A percentile compares a stretch with the other conserved stretches of the same genome.
phyloP scores from a whole-genome alignment of 768 basidiomycete genomes.

The Rhizopogon rudus region DNA sequence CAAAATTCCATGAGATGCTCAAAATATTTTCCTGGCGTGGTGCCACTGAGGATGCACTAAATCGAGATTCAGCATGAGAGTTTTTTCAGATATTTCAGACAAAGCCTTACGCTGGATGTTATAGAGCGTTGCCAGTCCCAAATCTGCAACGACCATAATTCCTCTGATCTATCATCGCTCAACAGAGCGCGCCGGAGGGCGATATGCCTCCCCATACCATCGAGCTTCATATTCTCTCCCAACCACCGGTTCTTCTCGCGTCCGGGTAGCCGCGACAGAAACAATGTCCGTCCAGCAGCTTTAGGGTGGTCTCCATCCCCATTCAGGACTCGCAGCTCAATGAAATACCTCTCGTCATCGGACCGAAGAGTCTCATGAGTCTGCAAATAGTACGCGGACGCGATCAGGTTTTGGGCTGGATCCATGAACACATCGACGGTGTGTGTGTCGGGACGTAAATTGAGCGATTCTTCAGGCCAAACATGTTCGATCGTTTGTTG shows the following conservation, averaged over 20 bases:
- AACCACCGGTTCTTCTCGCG: background rate
- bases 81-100: background rate
- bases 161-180: background rate
- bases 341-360: background rate
- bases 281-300: background rate
- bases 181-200: background rate
- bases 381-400: background rate
- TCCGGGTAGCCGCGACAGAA: background rate
- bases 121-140: conserved; percentile 3
- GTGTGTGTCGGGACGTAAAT: no score
- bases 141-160: background rate
- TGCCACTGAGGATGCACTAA: background rate
- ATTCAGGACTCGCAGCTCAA: background rate
- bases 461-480: no score
- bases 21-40: background rate
- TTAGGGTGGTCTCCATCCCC: background rate
- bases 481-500: no score
- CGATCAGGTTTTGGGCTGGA: background rate
- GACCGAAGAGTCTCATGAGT: no score
- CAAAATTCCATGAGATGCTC: background rate
- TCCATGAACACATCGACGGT: background rate
- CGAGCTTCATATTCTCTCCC: background rate
- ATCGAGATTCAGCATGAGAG: background rate
- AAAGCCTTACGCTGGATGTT: background rate
- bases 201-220: background rate